These are phyloP conservation scores for Gorgonomyces haynaldii DNA, from an alignment of 192 early-diverging fungal genomes.

Conservation along the genomic window DNA sequence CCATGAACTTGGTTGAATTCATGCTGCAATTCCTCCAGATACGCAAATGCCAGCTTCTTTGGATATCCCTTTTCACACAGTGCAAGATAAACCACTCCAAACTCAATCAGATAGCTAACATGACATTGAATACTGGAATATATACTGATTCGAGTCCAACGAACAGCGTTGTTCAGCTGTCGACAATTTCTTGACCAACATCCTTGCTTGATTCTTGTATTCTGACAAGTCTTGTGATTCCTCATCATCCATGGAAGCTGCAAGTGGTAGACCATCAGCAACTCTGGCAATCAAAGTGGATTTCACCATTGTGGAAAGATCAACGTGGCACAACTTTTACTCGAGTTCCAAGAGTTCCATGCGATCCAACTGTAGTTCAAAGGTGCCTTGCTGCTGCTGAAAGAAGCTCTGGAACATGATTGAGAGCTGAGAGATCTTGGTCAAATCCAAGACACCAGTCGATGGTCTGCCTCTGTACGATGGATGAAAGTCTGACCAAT, in stretches of 20 bases:
- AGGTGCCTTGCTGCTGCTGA: neutral
- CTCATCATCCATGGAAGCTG: slow-evolving; percentile 92
- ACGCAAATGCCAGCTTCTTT: slow-evolving; percentile 77
- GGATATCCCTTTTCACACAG: slow-evolving; percentile 91
- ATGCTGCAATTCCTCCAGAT: slow-evolving; percentile 85
- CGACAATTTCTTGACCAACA: slow-evolving; percentile 80
- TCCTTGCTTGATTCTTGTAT: slow-evolving; percentile 88
- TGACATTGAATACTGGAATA: slow-evolving; percentile 61
- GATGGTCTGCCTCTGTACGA: neutral
- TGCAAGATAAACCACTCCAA: slow-evolving; percentile 86
- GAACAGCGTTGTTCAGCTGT: slow-evolving; percentile 81
- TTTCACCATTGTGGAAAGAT: slow-evolving; percentile 94
- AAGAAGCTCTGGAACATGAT: neutral
- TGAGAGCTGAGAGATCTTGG: neutral
- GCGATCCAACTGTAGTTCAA: neutral
- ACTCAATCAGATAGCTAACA: slow-evolving; percentile 80
- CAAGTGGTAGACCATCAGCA: slow-evolving; percentile 84
- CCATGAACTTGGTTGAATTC: slow-evolving; percentile 93
- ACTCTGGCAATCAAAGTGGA: slow-evolving; percentile 90
- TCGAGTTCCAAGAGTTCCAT: neutral
- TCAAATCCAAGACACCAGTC: neutral
- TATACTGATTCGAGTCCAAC: slow-evolving; percentile 81
- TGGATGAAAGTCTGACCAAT: neutral
- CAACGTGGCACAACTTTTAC: too few species aligned
- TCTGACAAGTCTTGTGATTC: slow-evolving; percentile 70